Percentiles rank a stretch among this genome's conserved stretches.
These are phyloP conservation scores for Tylopilus felleus DNA, from an alignment of 768 basidiomycete genomes.

Conservation along the genomic window DNA sequence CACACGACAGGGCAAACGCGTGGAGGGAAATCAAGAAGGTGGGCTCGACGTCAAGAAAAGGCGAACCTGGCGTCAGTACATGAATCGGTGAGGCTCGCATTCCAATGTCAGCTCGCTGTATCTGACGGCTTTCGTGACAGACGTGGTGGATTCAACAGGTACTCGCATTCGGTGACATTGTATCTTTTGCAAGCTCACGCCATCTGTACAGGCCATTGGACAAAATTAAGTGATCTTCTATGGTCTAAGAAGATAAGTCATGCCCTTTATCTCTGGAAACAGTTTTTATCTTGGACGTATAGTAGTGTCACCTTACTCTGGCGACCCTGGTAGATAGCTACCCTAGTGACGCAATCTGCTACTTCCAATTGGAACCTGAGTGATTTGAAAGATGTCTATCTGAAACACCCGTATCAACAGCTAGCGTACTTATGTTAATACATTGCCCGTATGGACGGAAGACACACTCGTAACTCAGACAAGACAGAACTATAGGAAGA, in stretches of 20 bases:
- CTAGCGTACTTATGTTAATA: constrained; percentile 23
- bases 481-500: constrained; percentile 19
- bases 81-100: constrained; percentile 71
- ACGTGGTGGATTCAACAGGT: constrained; percentile 86
- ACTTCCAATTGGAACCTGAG: constrained; percentile 3
- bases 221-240: constrained; percentile 74
- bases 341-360: not conserved
- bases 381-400: constrained; percentile 22
- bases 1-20: constrained; percentile 62
- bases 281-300: constrained; percentile 12
- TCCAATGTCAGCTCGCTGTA: not conserved
- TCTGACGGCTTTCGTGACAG: constrained; percentile 35
- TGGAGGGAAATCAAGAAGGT: constrained; percentile 81
- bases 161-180: not conserved
- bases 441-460: constrained; percentile 20
- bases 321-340: not conserved
- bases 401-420: constrained; percentile 25
- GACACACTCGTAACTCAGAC: constrained; percentile 16
- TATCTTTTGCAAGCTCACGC: constrained; percentile 14
- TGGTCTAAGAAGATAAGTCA: constrained; percentile 16
- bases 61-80: constrained; percentile 95
- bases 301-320: not conserved
- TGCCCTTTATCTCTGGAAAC: constrained; percentile 3
- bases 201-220: constrained; percentile 69
- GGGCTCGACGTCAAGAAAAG: constrained; percentile 67